phyloP scores from a whole-genome alignment of 768 basidiomycete genomes.

The Leccinum fibrillosum region DNA sequence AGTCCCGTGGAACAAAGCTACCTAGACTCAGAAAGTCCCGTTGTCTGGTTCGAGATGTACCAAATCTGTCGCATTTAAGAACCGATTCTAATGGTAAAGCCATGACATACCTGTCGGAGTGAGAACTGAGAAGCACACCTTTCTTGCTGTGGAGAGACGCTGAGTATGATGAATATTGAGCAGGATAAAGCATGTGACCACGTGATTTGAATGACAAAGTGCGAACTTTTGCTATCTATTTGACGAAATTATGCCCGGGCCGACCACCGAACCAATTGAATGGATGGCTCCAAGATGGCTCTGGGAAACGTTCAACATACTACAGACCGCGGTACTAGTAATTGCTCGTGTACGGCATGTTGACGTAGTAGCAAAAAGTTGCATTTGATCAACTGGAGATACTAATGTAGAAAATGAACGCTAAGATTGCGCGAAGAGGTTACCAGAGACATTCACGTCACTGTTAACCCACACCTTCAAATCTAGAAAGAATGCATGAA shows the following conservation, averaged over 20 bases:
- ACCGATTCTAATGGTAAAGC: not conserved
- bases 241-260: not conserved
- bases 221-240: not conserved
- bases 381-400: too few relatives aligned
- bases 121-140: not conserved
- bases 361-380: too few relatives aligned
- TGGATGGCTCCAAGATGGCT: too few relatives aligned
- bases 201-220: slow-evolving; percentile 2
- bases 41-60: not conserved
- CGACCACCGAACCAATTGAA: not conserved
- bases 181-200: not conserved
- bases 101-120: not conserved
- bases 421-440: too few relatives aligned
- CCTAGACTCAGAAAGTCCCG: slow-evolving; percentile 11
- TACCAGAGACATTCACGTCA: too few relatives aligned
- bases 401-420: too few relatives aligned
- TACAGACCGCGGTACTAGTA: too few relatives aligned
- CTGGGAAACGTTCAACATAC: too few relatives aligned
- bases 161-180: too few relatives aligned
- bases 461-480: slow-evolving; percentile 24
- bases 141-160: not conserved
- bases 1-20: slow-evolving; percentile 29
- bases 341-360: too few relatives aligned
- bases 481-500: too few relatives aligned
- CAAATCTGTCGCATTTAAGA: not conserved